phyloP scores from a whole-genome alignment of 805 yeast genomes.

The Debaryomyces castellii region DNA sequence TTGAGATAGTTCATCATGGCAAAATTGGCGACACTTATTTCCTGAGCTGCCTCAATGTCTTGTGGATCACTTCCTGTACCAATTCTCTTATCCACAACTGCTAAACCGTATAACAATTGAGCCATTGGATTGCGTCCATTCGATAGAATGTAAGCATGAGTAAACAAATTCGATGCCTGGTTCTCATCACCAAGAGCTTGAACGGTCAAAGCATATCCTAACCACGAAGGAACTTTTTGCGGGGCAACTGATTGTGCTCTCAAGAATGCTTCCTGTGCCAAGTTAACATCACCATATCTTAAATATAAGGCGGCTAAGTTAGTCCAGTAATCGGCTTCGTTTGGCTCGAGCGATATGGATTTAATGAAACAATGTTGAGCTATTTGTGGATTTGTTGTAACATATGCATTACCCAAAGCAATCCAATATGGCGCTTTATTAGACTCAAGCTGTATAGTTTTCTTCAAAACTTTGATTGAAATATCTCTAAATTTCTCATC shows the following conservation, averaged over 20 bases:
- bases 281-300: conserved; percentile 60
- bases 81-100: conserved; percentile 46
- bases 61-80: conserved; percentile 46
- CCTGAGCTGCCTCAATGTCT: conserved; percentile 61
- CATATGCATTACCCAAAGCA: conserved; percentile 75
- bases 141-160: conserved; percentile 78
- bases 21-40: conserved; percentile 60
- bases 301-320: conserved; percentile 79
- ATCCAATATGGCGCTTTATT: conserved; percentile 76
- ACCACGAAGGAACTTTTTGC: conserved; percentile 72
- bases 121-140: conserved; percentile 71
- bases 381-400: conserved; percentile 61
- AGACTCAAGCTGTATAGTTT: conserved; percentile 70
- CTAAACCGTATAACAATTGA: conserved; percentile 68
- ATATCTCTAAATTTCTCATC: conserved; percentile 36
- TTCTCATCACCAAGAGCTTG: conserved; percentile 47
- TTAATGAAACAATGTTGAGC: conserved; percentile 93
- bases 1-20: conserved; percentile 68
- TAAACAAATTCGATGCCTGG: conserved; percentile 58
- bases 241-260: conserved; percentile 85
- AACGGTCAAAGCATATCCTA: conserved; percentile 74
- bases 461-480: conserved; percentile 59
- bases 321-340: conserved; percentile 72
- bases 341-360: conserved; percentile 68
- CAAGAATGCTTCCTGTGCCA: conserved; percentile 71